Base-by-base conservation (phyloP, 495 filamentous ascomycete species). In the Echria macrotheca region DNA sequence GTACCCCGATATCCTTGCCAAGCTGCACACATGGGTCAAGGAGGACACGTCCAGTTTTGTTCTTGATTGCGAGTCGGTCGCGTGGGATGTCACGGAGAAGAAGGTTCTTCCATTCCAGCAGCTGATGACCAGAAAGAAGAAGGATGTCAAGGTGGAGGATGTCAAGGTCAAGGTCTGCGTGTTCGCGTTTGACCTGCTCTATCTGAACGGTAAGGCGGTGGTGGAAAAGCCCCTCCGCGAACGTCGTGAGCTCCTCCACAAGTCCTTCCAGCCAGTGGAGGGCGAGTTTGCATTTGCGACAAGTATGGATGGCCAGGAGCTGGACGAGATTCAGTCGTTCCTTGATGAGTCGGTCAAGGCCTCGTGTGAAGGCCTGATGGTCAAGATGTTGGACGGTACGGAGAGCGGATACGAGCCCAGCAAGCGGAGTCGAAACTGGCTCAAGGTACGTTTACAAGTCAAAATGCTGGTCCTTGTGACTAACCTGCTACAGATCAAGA, bases 81-180 rank as follows among this genome's bases (percentile, higher is more conserved):
- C 86, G 2, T 98, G 94, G 94, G 94, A 98, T 66, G 77, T 85
- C 1, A 75, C 75, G 2, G 86, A 90, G 72, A 96, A 96, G 73
- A 91, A 95, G 65, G 85, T 98, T 4, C 69, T 97, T 11, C 93
- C 93, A 0, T 98, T 98, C 74, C 93, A 98, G 67, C 88, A 95
- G 60, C 75, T 98, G 18, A 96, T 96, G 94, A 98, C 93, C 5
- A 76, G 93, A 23, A 98, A 98, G 68, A 83, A 85, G 60, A 98
- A 97, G 69, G 93, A 97, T 61, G 93, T 98, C 62, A 96, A 94
- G 61, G 73, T 83, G n/a, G 91, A 96, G 59, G 94, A 98, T 50
- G 83, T 98, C 31, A 96, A 93, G 62, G 85, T 97, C 68, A 93
- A 95, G 60, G 93, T 97, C 43, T 97, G 91, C 67, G 88, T 98